Percentiles rank a stretch among this genome's conserved stretches.
Evolutionary conservation across 306 rosid genomes (phyloP).

Genomic region (Vicia villosa): DNA sequence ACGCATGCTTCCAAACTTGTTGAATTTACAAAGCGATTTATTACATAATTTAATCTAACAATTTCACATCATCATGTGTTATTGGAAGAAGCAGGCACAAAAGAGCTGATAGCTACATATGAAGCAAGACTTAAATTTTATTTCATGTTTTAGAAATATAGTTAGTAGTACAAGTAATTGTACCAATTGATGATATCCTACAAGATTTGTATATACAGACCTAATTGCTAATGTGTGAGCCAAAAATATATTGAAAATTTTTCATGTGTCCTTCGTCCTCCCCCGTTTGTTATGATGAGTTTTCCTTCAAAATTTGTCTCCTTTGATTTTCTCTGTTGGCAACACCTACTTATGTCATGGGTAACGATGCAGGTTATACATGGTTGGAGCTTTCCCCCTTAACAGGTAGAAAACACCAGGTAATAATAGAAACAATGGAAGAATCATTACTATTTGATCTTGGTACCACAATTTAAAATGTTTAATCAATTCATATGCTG

Average conservation of each 20-base stretch:
- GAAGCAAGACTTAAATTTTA: conserved; percentile 3
- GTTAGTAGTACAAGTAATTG: not conserved
- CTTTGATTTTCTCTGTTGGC: conserved; percentile 1
- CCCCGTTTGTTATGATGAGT: conserved; percentile 7
- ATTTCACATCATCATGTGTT: conserved; percentile 24
- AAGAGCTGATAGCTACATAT: conserved; percentile 9
- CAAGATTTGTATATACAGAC: not conserved
- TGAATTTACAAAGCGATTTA: conserved; percentile 1
- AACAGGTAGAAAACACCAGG: conserved; percentile 99
- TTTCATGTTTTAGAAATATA: conserved; percentile 12
- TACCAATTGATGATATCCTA: not conserved
- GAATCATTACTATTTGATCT: conserved; percentile 14
- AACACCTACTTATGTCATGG: conserved; percentile 23
- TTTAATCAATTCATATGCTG: conserved; percentile 9
- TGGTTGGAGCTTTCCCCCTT: conserved; percentile 92
- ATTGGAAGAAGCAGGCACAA: not conserved
- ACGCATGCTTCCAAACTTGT: conserved; percentile 26
- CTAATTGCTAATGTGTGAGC: conserved; percentile 19
- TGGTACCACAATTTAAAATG: conserved; percentile 10
- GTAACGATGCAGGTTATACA: conserved; percentile 66
- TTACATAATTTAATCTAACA: conserved; percentile 18
- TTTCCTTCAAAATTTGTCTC: conserved; percentile 22
- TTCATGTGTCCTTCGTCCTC: not conserved
- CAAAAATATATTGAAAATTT: conserved; percentile 5
- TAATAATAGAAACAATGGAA: conserved; percentile 30